Base-by-base conservation (phyloP, 2,329 filamentous ascomycete species). In the Scedosporium minutisporum region DNA sequence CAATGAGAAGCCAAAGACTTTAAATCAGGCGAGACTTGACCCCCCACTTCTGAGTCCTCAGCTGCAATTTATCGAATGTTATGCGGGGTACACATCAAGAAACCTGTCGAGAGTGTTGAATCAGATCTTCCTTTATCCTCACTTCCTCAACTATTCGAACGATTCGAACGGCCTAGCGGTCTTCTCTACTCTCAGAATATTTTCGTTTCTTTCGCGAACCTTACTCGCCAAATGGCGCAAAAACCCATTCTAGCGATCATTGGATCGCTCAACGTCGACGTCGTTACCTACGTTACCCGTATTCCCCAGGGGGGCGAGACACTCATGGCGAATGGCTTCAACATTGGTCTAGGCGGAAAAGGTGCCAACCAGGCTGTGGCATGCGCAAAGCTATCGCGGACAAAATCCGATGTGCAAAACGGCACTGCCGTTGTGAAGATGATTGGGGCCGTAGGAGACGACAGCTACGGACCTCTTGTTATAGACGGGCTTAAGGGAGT, bases 291-390 rank as follows among this genome's bases (percentile, higher is more conserved):
- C 69, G 95, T 95, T 41, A 81, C 90, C 4, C 90, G 93, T 66
- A 86, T 96, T 66, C 93, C 95, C 1, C 78, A 82, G 1, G 87
- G 89, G 0, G 95, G 93, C 67, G 93, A 99, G 77, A 97, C 93
- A 2, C 82, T 97, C 60, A 93, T 90, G 2, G 84, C 91, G 58
- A 81, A 78, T 58, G 85, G 83, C 3, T 89, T 89, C 73, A 82
- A 82, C 71, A 91, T 88, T 42, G 92, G 89, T 53, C 87, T 89
- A 33, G 95, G 93, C 69, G 93, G 95, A 63, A 99, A 99, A 77
- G 93, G 93, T 66, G 92, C 93, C 65, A 97, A 97, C 78, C 93
- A 97, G 78, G 93, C 92, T 64, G 90, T 96, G 63, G 91, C 92
- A 25, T 92, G 89, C 76, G 90, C 88, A 60, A 90, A 93, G 66